Percentiles rank a stretch among this genome's conserved stretches.
Evolutionary conservation across 441 rosid species (phyloP).

Genomic region (Populus tomentosa): DNA sequence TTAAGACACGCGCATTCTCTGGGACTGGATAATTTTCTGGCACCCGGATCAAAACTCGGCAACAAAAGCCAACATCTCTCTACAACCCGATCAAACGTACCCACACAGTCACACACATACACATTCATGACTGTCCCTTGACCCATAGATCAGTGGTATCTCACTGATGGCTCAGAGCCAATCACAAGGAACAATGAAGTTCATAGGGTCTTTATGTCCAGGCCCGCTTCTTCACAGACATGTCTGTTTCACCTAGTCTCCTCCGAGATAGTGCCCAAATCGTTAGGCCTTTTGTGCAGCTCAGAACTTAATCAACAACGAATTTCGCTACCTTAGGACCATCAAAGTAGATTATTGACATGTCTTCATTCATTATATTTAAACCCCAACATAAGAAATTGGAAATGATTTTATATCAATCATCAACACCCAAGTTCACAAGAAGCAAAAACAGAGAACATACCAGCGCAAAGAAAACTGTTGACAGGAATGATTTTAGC

Average conservation of each 20-base stretch:
- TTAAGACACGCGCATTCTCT: neutral
- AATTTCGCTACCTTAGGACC: constrained; percentile 10
- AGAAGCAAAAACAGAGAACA: constrained; percentile 10
- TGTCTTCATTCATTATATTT: neutral
- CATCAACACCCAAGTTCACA: neutral
- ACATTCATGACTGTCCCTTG: neutral
- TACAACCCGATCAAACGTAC: neutral
- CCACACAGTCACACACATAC: neutral
- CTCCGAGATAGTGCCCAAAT: constrained; percentile 7
- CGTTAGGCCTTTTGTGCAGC: constrained; percentile 9
- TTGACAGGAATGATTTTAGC: constrained; percentile 72
- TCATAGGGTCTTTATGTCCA: neutral
- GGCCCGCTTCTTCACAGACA: neutral
- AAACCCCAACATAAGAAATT: neutral
- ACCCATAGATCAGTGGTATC: neutral
- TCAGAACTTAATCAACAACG: constrained; percentile 9
- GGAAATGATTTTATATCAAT: neutral
- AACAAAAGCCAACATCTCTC: neutral
- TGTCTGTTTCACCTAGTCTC: neutral
- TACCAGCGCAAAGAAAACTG: constrained; percentile 85
- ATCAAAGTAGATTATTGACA: neutral
- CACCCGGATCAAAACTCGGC: neutral
- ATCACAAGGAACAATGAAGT: neutral
- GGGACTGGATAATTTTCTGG: neutral
- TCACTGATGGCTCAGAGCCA: neutral